These are phyloP conservation scores for Acephala macrosclerotiorum DNA, from an alignment of 2,329 filamentous ascomycete genomes.

Conservation along the genomic window DNA sequence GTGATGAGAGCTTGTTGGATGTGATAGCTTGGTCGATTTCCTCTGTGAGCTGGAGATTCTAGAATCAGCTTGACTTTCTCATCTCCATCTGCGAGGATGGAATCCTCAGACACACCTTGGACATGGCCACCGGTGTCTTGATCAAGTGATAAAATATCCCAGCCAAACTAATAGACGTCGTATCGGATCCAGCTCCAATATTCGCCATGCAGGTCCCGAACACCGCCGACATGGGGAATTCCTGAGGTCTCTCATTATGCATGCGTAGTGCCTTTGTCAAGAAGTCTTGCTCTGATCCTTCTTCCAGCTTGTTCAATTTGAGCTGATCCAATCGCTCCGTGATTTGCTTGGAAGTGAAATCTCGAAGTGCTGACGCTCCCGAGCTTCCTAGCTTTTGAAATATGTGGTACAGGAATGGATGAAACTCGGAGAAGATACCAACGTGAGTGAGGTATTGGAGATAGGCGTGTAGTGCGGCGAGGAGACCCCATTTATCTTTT, in stretches of 20 bases:
- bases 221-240: not conserved
- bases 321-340: not conserved
- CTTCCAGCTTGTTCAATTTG: not conserved
- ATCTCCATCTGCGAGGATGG: not conserved
- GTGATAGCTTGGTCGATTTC: constrained; percentile 42
- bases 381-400: not conserved
- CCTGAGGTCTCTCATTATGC: not conserved
- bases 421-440: not conserved
- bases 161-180: constrained; percentile 5
- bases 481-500: constrained; percentile 1
- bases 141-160: constrained; percentile 4
- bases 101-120: not conserved
- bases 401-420: not conserved
- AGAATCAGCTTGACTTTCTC: not conserved
- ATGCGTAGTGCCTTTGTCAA: not conserved
- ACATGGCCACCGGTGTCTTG: not conserved
- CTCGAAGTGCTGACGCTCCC: not conserved
- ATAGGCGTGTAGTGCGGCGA: not conserved
- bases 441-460: not conserved
- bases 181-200: constrained; percentile 1
- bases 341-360: not conserved
- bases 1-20: constrained; percentile 29
- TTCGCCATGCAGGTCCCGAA: not conserved
- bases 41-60: constrained; percentile 30
- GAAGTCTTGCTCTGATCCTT: not conserved